Conservation (phyloP, 2,329 filamentous ascomycete genomes). For the Pseudogymnoascus sp. region DNA sequence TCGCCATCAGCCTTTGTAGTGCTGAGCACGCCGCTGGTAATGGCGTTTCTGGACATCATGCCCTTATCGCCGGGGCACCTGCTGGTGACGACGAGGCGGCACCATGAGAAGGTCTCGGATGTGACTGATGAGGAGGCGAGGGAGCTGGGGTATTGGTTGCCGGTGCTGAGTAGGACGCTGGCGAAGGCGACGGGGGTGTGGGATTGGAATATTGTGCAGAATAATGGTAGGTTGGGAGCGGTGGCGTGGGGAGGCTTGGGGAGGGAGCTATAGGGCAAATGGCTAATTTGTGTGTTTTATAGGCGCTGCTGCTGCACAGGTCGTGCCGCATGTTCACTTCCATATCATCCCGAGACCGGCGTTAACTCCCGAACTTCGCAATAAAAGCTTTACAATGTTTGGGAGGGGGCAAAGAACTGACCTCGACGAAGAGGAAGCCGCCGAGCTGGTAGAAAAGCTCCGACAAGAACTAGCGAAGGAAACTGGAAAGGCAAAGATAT, state of each 20-base stretch:
- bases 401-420: slow-evolving; percentile 64
- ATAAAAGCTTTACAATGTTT: slow-evolving; percentile 69
- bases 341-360: slow-evolving; percentile 84
- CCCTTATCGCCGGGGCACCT: slow-evolving; percentile 78
- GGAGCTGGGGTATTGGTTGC: slow-evolving; percentile 60
- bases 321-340: slow-evolving; percentile 89
- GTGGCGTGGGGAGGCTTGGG: neutral
- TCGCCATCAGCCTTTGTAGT: slow-evolving; percentile 51
- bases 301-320: slow-evolving; percentile 78
- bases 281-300: slow-evolving; percentile 9
- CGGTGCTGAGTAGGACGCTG: slow-evolving; percentile 64
- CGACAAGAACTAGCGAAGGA: slow-evolving; percentile 38
- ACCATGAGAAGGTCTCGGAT: slow-evolving; percentile 71
- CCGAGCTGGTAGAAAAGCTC: slow-evolving; percentile 46
- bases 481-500: slow-evolving; percentile 20
- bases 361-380: slow-evolving; percentile 40
- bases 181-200: slow-evolving; percentile 58
- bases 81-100: slow-evolving; percentile 67
- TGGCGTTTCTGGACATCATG: slow-evolving; percentile 91
- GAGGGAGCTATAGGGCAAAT: slow-evolving; percentile 9
- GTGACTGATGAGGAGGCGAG: slow-evolving; percentile 53
- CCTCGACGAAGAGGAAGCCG: slow-evolving; percentile 67
- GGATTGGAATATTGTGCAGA: slow-evolving; percentile 97
- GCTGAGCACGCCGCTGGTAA: slow-evolving; percentile 64
- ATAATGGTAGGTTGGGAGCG: slow-evolving; percentile 54